phyloP scores from a whole-genome alignment of 1,139 yeast species.

The Candida gigantensis region DNA sequence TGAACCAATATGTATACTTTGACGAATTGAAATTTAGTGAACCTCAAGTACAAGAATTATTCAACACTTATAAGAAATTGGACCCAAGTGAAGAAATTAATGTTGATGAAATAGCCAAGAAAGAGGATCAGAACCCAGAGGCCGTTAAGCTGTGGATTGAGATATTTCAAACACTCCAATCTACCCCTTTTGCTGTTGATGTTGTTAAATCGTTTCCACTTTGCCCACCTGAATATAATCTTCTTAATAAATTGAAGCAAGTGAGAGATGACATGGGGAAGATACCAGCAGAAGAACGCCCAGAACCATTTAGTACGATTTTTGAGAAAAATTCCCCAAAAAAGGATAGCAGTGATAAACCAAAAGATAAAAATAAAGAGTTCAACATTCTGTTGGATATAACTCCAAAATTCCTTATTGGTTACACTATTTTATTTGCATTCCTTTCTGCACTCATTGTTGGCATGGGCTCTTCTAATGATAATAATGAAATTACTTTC shows the following conservation, averaged over 20 bases:
- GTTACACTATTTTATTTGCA: conserved; percentile 24
- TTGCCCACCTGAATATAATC: conserved; percentile 32
- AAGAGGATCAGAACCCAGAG: conserved; percentile 17
- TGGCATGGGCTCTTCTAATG: conserved; percentile 16
- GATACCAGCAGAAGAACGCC: neutral
- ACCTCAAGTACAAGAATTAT: conserved; percentile 24
- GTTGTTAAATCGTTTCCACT: conserved; percentile 27
- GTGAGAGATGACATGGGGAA: conserved; percentile 4
- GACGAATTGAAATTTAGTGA: conserved; percentile 34
- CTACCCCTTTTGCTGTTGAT: conserved; percentile 31
- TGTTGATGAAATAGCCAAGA: conserved; percentile 17
- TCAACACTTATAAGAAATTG: conserved; percentile 20
- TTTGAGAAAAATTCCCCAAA: conserved; percentile 11
- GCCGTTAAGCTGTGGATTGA: conserved; percentile 34
- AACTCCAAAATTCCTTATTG: conserved; percentile 30
- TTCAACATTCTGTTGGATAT: conserved; percentile 25
- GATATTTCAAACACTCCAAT: conserved; percentile 30
- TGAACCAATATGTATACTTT: conserved; percentile 30
- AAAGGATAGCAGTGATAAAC: conserved; percentile 10
- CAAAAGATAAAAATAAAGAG: conserved; percentile 12
- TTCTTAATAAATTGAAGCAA: conserved; percentile 8
- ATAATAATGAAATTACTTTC: conserved; percentile 40
- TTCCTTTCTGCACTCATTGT: conserved; percentile 20
- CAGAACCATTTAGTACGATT: conserved; percentile 4
- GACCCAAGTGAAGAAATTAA: conserved; percentile 13